Percentiles rank a stretch among this genome's conserved stretches.
These are phyloP conservation scores for Trametes meyenii DNA, from an alignment of 768 basidiomycete genomes.

Conservation along the genomic window DNA sequence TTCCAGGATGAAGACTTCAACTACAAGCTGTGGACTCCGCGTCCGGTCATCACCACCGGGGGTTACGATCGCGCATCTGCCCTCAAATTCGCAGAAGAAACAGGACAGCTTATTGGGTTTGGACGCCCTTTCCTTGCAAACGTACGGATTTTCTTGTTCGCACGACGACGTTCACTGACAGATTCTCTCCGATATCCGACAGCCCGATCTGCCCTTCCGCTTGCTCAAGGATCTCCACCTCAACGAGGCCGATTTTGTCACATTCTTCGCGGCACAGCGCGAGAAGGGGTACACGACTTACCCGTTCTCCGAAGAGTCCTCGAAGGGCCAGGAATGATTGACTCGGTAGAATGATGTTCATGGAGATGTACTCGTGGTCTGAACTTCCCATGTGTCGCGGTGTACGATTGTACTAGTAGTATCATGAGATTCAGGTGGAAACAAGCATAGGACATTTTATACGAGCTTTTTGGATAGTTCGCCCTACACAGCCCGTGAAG, in stretches of 20 bases:
- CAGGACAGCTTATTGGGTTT: constrained; percentile 31
- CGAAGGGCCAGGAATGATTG: neutral
- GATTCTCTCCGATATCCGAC: too few relatives aligned
- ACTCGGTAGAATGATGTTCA: too few relatives aligned
- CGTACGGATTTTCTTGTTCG: constrained; percentile 27
- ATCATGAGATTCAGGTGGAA: too few relatives aligned
- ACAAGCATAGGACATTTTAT: too few relatives aligned
- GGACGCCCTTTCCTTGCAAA: constrained; percentile 32
- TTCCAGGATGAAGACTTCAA: constrained; percentile 26
- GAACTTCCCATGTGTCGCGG: too few relatives aligned
- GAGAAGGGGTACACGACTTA: constrained; percentile 31
- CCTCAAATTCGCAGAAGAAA: constrained; percentile 23
- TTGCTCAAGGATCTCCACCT: constrained; percentile 39
- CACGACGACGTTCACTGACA: neutral
- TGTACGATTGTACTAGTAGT: too few relatives aligned
- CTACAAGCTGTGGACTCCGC: constrained; percentile 28
- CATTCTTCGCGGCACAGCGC: constrained; percentile 42
- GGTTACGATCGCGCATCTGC: constrained; percentile 30
- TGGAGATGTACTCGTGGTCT: too few relatives aligned
- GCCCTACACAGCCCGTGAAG: too few relatives aligned
- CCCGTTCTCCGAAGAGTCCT: constrained; percentile 19
- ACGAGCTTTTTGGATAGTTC: too few relatives aligned
- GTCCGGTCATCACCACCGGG: constrained; percentile 29
- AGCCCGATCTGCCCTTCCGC: constrained; percentile 48
- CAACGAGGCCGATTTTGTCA: constrained; percentile 36